Conservation (phyloP, 352 stramenopile species). For the Blastocystis sp. region DNA sequence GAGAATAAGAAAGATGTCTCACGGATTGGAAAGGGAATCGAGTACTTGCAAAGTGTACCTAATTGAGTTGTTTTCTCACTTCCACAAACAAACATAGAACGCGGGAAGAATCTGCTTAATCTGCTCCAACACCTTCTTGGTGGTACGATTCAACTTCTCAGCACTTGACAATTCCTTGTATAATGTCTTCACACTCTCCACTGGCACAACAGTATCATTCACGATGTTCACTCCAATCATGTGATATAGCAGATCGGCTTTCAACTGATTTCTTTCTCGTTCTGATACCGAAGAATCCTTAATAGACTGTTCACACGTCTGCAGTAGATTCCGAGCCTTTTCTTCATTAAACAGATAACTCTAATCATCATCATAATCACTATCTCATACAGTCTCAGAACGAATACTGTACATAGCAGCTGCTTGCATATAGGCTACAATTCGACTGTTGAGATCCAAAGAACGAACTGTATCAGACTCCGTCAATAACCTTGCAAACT, state of each 20-base stretch:
- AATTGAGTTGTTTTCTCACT: conserved; percentile 8
- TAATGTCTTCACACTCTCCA: background rate
- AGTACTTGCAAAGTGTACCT: conserved; percentile 39
- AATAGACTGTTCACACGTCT: background rate
- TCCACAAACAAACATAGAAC: background rate
- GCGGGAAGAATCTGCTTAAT: conserved; percentile 9
- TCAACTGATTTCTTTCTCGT: conserved; percentile 7
- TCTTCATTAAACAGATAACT: background rate
- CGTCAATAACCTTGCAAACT: background rate
- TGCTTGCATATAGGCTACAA: background rate
- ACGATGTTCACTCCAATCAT: background rate
- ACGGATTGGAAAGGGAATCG: conserved; percentile 18
- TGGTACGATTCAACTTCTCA: conserved; percentile 43
- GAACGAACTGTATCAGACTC: background rate
- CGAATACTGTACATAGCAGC: conserved; percentile 26
- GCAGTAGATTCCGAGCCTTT: background rate
- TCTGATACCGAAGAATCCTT: background rate
- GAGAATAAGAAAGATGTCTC: conserved; percentile 29
- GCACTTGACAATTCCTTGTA: background rate
- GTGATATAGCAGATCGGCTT: background rate
- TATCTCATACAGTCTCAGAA: background rate
- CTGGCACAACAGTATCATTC: background rate
- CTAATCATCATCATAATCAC: background rate
- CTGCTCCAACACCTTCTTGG: conserved; percentile 18
- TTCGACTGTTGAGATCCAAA: background rate